These are phyloP conservation scores for Neopestalotiopsis rosae DNA, from an alignment of 2,329 filamentous ascomycete species.

Conservation along the genomic window DNA sequence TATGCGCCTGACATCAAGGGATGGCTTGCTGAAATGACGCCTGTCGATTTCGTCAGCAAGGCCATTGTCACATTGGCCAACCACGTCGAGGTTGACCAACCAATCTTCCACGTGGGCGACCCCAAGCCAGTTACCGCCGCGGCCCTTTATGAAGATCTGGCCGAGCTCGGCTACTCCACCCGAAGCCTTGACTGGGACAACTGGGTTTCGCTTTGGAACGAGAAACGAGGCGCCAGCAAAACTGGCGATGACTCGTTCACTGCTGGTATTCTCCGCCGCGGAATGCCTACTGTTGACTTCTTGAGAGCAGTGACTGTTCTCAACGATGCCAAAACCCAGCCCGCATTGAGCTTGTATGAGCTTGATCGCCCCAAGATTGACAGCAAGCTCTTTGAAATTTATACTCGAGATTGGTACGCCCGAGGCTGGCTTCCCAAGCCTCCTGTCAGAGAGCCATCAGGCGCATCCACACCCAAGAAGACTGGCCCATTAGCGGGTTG, in stretches of 20 bases:
- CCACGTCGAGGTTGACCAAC: slow-evolving; percentile 65
- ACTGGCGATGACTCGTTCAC: slow-evolving; percentile 76
- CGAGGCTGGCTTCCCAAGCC: slow-evolving; percentile 75
- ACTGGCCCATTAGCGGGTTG: slow-evolving; percentile 69
- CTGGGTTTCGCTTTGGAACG: slow-evolving; percentile 76
- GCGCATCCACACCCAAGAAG: slow-evolving; percentile 34
- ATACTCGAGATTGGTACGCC: slow-evolving; percentile 80
- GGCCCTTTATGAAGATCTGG: slow-evolving; percentile 68
- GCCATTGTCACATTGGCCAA: slow-evolving; percentile 74
- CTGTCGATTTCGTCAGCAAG: slow-evolving; percentile 80
- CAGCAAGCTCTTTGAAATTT: slow-evolving; percentile 73
- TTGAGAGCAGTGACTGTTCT: slow-evolving; percentile 75
- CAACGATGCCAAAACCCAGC: slow-evolving; percentile 71
- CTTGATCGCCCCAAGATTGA: slow-evolving; percentile 74
- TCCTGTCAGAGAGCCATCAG: slow-evolving; percentile 42
- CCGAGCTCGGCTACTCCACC: slow-evolving; percentile 73
- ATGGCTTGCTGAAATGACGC: slow-evolving; percentile 85
- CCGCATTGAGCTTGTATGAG: slow-evolving; percentile 56
- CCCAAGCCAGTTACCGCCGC: slow-evolving; percentile 71
- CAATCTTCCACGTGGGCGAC: slow-evolving; percentile 77
- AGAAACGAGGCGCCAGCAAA: slow-evolving; percentile 68
- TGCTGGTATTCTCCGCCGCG: slow-evolving; percentile 78
- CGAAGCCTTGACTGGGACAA: slow-evolving; percentile 70
- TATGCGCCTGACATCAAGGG: slow-evolving; percentile 72
- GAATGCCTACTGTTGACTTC: slow-evolving; percentile 79